Percentiles rank a stretch among this genome's conserved stretches.
These are phyloP conservation scores for Tuber magnatum DNA, from an alignment of 495 filamentous ascomycete species.

Conservation along the genomic window DNA sequence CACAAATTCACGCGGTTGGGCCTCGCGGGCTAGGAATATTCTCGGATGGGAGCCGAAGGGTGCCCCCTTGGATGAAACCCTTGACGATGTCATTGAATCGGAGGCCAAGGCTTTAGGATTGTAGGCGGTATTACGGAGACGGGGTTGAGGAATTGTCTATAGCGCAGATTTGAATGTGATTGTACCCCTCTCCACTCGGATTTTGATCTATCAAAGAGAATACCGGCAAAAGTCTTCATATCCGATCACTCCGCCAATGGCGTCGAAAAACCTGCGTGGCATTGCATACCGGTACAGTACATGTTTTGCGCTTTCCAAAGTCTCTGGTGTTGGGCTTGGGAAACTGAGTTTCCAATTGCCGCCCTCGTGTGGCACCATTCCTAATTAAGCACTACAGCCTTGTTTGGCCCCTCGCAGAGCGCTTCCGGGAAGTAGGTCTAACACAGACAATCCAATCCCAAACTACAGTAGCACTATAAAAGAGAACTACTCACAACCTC, in stretches of 20 bases:
- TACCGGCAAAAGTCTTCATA: not conserved
- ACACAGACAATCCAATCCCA: not conserved
- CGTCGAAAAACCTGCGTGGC: not conserved
- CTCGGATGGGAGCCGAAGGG: constrained; percentile 31
- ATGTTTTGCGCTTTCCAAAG: not conserved
- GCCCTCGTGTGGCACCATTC: not conserved
- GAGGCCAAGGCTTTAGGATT: constrained; percentile 32
- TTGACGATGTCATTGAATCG: constrained; percentile 28
- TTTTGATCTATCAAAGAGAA: not conserved
- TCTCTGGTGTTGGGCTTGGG: not conserved
- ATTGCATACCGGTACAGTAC: too few relatives aligned
- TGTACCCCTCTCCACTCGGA: not conserved
- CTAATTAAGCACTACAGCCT: not conserved
- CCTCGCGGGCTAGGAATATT: constrained; percentile 34
- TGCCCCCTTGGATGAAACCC: constrained; percentile 21
- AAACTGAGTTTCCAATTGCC: not conserved
- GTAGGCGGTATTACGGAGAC: not conserved
- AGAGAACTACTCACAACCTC: not conserved
- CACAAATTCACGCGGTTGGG: constrained; percentile 29
- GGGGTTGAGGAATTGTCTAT: not conserved
- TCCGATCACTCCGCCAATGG: not conserved
- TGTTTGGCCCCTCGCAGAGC: not conserved
- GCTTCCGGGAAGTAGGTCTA: not conserved
- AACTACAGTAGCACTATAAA: too few relatives aligned
- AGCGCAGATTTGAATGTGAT: not conserved